Evolutionary conservation across 164 flowering plant species (phyloP), one percentile per base, ranked within the genome.

Genomic region (Akebia trifoliata): DNA sequence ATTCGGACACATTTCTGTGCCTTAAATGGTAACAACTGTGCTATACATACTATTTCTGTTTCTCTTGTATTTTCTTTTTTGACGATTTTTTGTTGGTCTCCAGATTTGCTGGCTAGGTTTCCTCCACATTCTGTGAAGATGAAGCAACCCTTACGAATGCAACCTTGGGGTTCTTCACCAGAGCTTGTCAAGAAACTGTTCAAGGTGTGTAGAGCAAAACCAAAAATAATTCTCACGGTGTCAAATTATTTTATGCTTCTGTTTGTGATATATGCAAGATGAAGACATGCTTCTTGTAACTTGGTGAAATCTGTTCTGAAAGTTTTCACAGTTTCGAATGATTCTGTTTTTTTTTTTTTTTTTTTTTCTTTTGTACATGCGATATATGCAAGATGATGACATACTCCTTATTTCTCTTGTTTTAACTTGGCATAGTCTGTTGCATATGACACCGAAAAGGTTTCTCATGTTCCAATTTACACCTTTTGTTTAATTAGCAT

Each of bases 131-230:
- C 87, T 67, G 87, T 94, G 22, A 76, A 72, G 78, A 94, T 84
- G 99, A 90, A 75, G 79, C 84, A 69, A 60, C 96, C 96, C 17
- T 72, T 94, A 36, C 51, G 62, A 20, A 57, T 51, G 36, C 87
- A 84, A 59, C 96, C 97, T 37, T 94, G 97, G 99, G 79, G 68
- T 67, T 85, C 92, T 53, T 93, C 87, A 29, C 71, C 72, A 50
- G 84, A 81, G 63, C 72, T 80, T 44, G 86, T 83, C 50, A 90
- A 90, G 76, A 88, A 86, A 69, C 63, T 90, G 22, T 90, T 94
- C 50, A 90, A 94, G 99, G 99, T 89, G 52, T 42, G 32, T 52
- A 46, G 11, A n/a, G 25, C 25, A 38, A 4, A 24, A 25, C 14
- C 3, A n/a, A 24, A 42, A 42, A 8, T 42, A 25, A 10, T 36